Conservation (phyloP, 2,329 filamentous ascomycete genomes). For the Ustulina deusta region DNA sequence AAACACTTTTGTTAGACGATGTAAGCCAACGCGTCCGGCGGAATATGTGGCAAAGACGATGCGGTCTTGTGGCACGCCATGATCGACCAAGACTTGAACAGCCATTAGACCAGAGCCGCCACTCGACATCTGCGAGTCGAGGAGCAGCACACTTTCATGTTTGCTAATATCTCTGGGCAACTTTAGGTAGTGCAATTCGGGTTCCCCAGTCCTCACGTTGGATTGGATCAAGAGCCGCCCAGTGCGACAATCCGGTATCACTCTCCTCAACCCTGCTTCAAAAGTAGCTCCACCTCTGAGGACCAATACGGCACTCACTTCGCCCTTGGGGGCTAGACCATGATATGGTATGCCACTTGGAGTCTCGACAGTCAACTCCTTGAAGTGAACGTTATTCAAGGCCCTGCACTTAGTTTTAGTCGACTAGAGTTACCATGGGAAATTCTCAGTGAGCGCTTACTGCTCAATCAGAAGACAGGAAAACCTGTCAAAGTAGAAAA, state of each 20-base stretch:
- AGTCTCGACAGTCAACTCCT: slow-evolving; percentile 73
- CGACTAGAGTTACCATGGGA: neutral
- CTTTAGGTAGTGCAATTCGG: slow-evolving; percentile 90
- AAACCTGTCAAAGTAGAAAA: slow-evolving; percentile 96
- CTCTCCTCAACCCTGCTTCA: slow-evolving; percentile 87
- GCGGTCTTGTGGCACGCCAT: slow-evolving; percentile 84
- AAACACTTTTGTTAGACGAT: slow-evolving; percentile 88
- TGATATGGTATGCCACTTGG: slow-evolving; percentile 76
- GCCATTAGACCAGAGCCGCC: slow-evolving; percentile 92
- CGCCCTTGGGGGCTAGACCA: slow-evolving; percentile 77
- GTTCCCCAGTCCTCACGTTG: slow-evolving; percentile 85
- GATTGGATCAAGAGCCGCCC: slow-evolving; percentile 93
- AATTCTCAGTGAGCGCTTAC: slow-evolving; percentile 55
- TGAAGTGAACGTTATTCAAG: slow-evolving; percentile 80
- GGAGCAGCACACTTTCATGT: slow-evolving; percentile 84
- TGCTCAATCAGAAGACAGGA: slow-evolving; percentile 86
- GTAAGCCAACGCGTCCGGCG: slow-evolving; percentile 85
- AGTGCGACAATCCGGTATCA: slow-evolving; percentile 91
- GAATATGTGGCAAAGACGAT: slow-evolving; percentile 96
- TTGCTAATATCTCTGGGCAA: slow-evolving; percentile 78
- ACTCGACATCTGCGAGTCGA: slow-evolving; percentile 95
- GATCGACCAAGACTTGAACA: slow-evolving; percentile 93
- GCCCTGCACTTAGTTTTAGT: slow-evolving; percentile 62
- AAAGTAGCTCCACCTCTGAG: slow-evolving; percentile 90
- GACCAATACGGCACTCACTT: slow-evolving; percentile 87